Conservation (phyloP, 345 rosid species). For the Rhodamnia argentea region DNA sequence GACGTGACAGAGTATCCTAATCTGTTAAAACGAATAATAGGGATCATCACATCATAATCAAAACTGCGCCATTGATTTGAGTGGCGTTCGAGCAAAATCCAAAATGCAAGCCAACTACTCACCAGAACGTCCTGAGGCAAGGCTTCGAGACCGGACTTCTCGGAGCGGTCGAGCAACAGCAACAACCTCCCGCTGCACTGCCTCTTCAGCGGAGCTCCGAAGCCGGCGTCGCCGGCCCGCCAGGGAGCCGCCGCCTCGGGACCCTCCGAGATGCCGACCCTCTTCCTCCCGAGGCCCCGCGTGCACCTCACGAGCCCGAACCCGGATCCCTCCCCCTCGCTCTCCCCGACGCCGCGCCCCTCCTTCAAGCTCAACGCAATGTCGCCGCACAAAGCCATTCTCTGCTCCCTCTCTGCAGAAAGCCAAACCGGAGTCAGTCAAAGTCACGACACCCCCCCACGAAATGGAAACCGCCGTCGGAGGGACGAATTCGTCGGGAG, state of each 20-base stretch:
- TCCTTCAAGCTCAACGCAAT: constrained; percentile 1
- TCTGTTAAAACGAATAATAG: constrained; percentile 16
- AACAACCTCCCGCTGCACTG: constrained; percentile 20
- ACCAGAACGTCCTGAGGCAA: constrained; percentile 82
- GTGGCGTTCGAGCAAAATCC: background rate
- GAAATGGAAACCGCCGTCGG: background rate
- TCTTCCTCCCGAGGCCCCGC: constrained; percentile 61
- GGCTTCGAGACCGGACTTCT: constrained; percentile 41
- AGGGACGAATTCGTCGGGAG: background rate
- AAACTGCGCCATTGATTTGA: background rate
- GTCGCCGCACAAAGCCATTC: background rate
- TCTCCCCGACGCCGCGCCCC: constrained; percentile 38
- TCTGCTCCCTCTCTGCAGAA: background rate
- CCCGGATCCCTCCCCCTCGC: constrained; percentile 19
- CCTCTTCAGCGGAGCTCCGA: constrained; percentile 39
- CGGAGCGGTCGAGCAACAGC: constrained; percentile 1
- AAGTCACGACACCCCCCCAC: background rate
- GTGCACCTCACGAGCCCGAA: constrained; percentile 38
- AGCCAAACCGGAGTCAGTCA: background rate
- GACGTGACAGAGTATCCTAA: constrained; percentile 54
- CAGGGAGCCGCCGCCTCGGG: constrained; percentile 7
- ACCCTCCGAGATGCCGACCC: constrained; percentile 37
- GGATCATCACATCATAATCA: background rate
- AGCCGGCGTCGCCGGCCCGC: background rate
- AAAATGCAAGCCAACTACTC: background rate